A percentile compares a stretch with the other conserved stretches of the same genome.
phyloP scores from a whole-genome alignment of 2,329 filamentous ascomycete genomes.

The Acrodontium crateriforme region DNA sequence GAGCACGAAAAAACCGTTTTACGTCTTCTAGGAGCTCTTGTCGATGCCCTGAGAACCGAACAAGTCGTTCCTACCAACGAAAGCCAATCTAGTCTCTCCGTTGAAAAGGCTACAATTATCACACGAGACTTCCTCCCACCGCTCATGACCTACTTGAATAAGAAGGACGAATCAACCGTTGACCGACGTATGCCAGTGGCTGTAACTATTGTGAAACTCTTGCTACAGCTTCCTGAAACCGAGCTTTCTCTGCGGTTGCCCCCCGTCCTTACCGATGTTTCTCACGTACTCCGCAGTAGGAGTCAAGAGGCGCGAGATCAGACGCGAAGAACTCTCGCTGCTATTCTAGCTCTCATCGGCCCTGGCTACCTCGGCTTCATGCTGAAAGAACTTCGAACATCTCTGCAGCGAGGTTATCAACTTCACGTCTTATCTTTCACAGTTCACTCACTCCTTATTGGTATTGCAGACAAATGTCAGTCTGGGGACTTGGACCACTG shows the following conservation, averaged over 20 bases:
- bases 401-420: conserved; percentile 76
- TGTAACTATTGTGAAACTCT: conserved; percentile 73
- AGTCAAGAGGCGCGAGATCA: conserved; percentile 81
- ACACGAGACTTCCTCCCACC: conserved; percentile 63
- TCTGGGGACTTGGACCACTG: conserved; percentile 87
- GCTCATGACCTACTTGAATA: conserved; percentile 71
- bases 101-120: conserved; percentile 32
- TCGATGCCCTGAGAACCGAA: conserved; percentile 52
- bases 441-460: conserved; percentile 77
- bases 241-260: conserved; percentile 64
- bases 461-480: conserved; percentile 55
- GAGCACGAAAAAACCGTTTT: conserved; percentile 79
- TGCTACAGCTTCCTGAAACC: conserved; percentile 62
- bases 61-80: background rate
- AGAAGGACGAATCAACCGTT: conserved; percentile 90
- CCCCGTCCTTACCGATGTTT: conserved; percentile 77
- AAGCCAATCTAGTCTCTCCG: conserved; percentile 6
- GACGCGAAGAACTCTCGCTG: conserved; percentile 72
- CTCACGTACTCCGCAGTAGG: conserved; percentile 81
- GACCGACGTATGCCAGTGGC: conserved; percentile 84
- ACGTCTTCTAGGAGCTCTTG: conserved; percentile 64
- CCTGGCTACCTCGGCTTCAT: conserved; percentile 79
- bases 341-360: conserved; percentile 70
- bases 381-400: conserved; percentile 75
- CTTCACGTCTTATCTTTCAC: conserved; percentile 92